A percentile compares a stretch with the other conserved stretches of the same genome.
phyloP scores from a whole-genome alignment of 306 rosid species.

The Coriaria nepalensis region DNA sequence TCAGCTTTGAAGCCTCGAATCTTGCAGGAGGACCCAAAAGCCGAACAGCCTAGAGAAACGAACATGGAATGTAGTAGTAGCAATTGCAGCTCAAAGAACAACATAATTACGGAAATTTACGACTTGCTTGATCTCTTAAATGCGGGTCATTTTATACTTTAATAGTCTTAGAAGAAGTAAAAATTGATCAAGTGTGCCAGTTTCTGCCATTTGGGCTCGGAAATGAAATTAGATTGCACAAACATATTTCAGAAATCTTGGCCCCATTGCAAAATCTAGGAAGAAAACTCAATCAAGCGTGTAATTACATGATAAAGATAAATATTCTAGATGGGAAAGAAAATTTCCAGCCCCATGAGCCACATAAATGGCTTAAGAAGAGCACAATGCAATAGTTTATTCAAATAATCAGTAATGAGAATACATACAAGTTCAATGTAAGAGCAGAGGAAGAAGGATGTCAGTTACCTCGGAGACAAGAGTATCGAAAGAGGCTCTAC shows the following conservation, averaged over 20 bases:
- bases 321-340: too few species aligned
- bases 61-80: conserved; percentile 3
- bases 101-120: neutral
- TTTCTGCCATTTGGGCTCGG: too few species aligned
- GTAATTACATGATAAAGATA: too few species aligned
- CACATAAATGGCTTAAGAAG: too few species aligned
- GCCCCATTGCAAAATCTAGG: conserved; percentile 1
- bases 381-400: too few species aligned
- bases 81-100: neutral
- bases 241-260: neutral
- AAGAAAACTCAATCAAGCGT: conserved; percentile 3
- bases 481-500: conserved; percentile 43
- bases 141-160: neutral
- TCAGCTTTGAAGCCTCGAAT: conserved; percentile 77
- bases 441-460: neutral
- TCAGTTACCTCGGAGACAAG: conserved; percentile 65
- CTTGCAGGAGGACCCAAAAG: conserved; percentile 74
- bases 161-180: too few species aligned
- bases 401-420: conserved; percentile 8
- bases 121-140: neutral
- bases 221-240: neutral
- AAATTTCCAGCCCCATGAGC: too few species aligned
- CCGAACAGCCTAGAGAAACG: conserved; percentile 42
- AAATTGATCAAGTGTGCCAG: too few species aligned
- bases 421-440: neutral